Base-by-base conservation (phyloP, 352 stramenopile genomes). In the Globisporangium takayamanum region DNA sequence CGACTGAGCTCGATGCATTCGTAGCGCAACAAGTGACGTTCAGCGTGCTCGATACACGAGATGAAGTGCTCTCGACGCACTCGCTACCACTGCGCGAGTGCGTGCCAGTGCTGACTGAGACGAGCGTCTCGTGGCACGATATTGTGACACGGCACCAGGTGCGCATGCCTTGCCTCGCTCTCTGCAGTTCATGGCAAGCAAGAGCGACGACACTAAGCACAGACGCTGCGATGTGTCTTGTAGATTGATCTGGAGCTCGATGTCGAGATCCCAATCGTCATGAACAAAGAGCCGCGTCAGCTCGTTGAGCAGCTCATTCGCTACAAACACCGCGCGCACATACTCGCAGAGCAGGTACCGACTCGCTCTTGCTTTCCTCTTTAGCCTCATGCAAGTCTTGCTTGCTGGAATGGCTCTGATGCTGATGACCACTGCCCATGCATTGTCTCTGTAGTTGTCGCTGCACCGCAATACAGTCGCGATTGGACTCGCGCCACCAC, bases 391-490 rank as follows among this genome's bases (percentile, higher is more conserved):
- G 28, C 28, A 6, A 33, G 3, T 33, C 28, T 3, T 5, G 28
- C 28, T 3, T 33, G 3, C 18, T 50, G 16, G 7, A 18, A 16
- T 16, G 42, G 16, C 18, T 2, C 16, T 41, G 48, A 10, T 41
- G 16, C 18, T 22, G 1, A 36, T 59, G 3, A 57, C 42, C 50
- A 3, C n/a, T 12, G 16, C 36, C 7, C 36, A 49, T 18, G 30
- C 22, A 18, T 16, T 22, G 10, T 52, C 37, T 50, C n/a, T 53
- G 14, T 55, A 89, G 80, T 64, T 89, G n/a, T 71, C 66, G 2
- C 57, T 87, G 37, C 76, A 87, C 53, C 78, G 73, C 61, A 89
- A 89, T 20, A 70, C 77, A 28, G 73, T 83, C 14, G 68, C 68
- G 0, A 45, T 88, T 37, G 70, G 75, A 0, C 47, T 92, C 11